Evolutionary conservation across 2,329 filamentous ascomycete genomes (phyloP), one percentile per base, ranked within the genome.

Genomic region (Rhinocladiella similis): DNA sequence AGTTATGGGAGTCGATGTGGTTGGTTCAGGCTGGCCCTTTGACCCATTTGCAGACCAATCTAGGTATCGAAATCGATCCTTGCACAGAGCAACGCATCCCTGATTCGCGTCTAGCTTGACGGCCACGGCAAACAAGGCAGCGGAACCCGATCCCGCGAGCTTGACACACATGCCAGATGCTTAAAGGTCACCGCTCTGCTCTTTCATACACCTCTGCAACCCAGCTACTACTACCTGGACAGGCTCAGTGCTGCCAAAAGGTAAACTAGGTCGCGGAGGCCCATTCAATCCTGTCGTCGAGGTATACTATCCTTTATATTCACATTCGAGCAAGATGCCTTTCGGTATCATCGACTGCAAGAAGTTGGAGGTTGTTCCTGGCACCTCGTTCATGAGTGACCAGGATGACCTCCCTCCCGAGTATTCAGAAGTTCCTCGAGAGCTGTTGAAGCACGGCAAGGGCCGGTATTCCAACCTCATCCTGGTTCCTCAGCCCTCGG

Each of bases 371-470:
- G 63, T 67, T 36, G 66, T 70, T 18, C 68, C 69, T 19, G 68
- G 69, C n/a, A 70, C 69, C 19, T 65, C 57, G 1, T 64, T 69
- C 49, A 66, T 68, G 54, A 66, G 67, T 43, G 67, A 62, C 41
- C 65, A 63, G 27, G 66, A 67, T 22, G 77, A 81, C 51, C 62
- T 80, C 27, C 78, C 78, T 9, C 67, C 70, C 4, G 77, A 80
- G 57, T 78, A 78, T 57, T 67, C 71, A 14, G 67, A 70, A 7
- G 65, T 80, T n/a, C 52, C 52, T 35, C 52, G 53, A 53, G 45
- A 41, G 3, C 29, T 29, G 9, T 73, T 70, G 27, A 68, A 69
- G 47, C 68, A 70, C 43, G 68, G 60, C 22, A 67, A 57, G 33
- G 68, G 68, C 7, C 59, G 63, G 42, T 66, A 66, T 54, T 57